Base-by-base conservation (phyloP, 441 rosid species). In the Gossypium lobatum region DNA sequence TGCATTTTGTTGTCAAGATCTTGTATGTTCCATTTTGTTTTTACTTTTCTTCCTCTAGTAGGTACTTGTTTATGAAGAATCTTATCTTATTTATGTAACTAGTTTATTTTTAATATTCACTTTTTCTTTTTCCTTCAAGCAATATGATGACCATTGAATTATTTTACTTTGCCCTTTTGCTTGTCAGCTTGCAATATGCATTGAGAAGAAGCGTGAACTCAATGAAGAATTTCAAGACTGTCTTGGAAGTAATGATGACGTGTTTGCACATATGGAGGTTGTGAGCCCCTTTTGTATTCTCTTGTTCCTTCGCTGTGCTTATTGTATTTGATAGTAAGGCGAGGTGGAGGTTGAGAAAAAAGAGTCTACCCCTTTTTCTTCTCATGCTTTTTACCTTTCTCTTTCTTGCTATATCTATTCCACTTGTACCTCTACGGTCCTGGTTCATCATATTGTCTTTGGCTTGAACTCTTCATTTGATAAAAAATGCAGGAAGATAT, bases 171-270 rank as follows among this genome's bases (percentile, higher is more conserved):
- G 39, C 17, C 58, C 60, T 67, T 72, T 75, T 85, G 61, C 73
- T 78, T 54, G 76, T 59, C 87, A 96, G 99, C 97, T 96, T 80
- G 88, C 99, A 57, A 93, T 93, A 77, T 96, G 99, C 89, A 92
- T 95, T 73, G 98, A 95, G 75, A 93, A 79, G 87, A 95, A 87
- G 87, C 81, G 82, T 73, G 97, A 93, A 77, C 78, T 88, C 75
- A 89, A 86, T 83, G 99, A 93, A 82, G 99, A 91, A 59, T 95
- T 89, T 79, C 79, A 88, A 75, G 99, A 95, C 83, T 95, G 99
- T 85, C 73, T 88, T 73, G 97, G 88, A 78, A 87, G 90, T 82
- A 84, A 82, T 28, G 95, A 88, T 73, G 81, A 80, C 69, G 68
- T 71, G 65, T 79, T 81, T 72, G 76, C 77, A 67, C 64, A 76